Conservation (phyloP, 1,284 basidiomycete species). For the Microstroma glucosiphilum region DNA sequence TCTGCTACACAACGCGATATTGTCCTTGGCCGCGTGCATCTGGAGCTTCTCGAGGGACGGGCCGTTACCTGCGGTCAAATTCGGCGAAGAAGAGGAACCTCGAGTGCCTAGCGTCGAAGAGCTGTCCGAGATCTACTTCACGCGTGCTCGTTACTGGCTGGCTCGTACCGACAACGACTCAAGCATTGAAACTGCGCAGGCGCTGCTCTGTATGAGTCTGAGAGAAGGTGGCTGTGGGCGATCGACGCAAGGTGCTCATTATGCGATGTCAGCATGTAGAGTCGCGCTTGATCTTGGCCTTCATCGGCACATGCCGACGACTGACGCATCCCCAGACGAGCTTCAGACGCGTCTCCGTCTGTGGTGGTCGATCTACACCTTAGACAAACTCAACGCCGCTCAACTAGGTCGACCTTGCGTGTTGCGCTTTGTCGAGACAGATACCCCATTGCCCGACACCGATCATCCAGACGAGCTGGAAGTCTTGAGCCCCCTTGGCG, state of each 20-base stretch:
- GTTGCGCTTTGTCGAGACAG: slow-evolving; percentile 33
- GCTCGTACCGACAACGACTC: slow-evolving; percentile 33
- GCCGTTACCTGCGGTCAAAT: slow-evolving; percentile 17
- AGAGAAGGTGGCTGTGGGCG: slow-evolving; percentile 33
- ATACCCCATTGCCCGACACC: slow-evolving; percentile 28
- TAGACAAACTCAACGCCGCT: slow-evolving; percentile 33
- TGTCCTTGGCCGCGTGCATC: slow-evolving; percentile 25
- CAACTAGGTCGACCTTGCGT: slow-evolving; percentile 32
- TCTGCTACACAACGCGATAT: slow-evolving; percentile 30
- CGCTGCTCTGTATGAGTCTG: slow-evolving; percentile 34
- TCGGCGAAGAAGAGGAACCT: slow-evolving; percentile 18
- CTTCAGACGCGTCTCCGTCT: slow-evolving; percentile 29
- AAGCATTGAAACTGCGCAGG: slow-evolving; percentile 29
- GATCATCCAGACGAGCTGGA: slow-evolving; percentile 31
- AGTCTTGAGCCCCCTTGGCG: slow-evolving; percentile 19
- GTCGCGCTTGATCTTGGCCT: slow-evolving; percentile 37
- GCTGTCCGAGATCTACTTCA: slow-evolving; percentile 24
- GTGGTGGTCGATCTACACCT: slow-evolving; percentile 30
- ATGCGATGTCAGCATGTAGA: slow-evolving; percentile 26
- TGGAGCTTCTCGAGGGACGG: slow-evolving; percentile 16
- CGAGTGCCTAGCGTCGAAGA: slow-evolving; percentile 23
- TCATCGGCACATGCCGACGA: slow-evolving; percentile 23
- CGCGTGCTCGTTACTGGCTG: slow-evolving; percentile 11
- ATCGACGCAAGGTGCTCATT: slow-evolving; percentile 27
- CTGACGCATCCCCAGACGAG: slow-evolving; percentile 25